Conservation (phyloP, 2,329 filamentous ascomycete species). For the Amphichorda felina region DNA sequence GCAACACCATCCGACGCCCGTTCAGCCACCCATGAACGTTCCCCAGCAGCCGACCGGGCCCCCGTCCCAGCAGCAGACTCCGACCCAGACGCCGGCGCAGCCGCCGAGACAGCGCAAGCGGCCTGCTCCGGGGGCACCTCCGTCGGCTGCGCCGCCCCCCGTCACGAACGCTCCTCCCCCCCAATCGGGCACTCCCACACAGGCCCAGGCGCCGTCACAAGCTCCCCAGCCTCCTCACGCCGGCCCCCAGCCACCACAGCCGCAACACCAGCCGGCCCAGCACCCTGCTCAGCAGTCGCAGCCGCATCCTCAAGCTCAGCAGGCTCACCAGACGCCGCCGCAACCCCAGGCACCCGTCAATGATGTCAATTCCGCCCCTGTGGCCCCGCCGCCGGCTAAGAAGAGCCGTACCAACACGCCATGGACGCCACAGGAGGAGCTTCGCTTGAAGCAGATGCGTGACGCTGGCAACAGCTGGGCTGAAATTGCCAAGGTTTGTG, state of each 20-base stretch:
- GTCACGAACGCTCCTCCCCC: slow-evolving; percentile 4
- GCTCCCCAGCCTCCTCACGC: slow-evolving; percentile 9
- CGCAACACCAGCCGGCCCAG: slow-evolving; percentile 1
- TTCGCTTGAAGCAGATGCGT: slow-evolving; percentile 85
- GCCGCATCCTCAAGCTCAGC: slow-evolving; percentile 1
- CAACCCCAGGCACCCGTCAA: slow-evolving; percentile 16
- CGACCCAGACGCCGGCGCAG: slow-evolving; percentile 24
- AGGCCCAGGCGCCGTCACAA: slow-evolving; percentile 17
- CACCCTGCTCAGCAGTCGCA: neutral
- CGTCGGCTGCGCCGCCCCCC: slow-evolving; percentile 6
- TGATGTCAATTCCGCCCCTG: slow-evolving; percentile 10
- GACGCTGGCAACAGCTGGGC: slow-evolving; percentile 93
- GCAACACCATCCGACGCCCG: slow-evolving; percentile 25
- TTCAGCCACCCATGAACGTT: slow-evolving; percentile 31
- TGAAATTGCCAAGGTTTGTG: slow-evolving; percentile 96
- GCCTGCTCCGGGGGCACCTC: slow-evolving; percentile 23
- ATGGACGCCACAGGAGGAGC: slow-evolving; percentile 92
- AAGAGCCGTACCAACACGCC: slow-evolving; percentile 98
- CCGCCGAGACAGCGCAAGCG: slow-evolving; percentile 28
- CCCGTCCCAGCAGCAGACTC: slow-evolving; percentile 22
- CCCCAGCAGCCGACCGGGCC: slow-evolving; percentile 22
- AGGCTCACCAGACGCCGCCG: slow-evolving; percentile 2
- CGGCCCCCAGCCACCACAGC: slow-evolving; percentile 1
- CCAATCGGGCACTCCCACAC: slow-evolving; percentile 11
- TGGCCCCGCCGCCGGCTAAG: slow-evolving; percentile 44